Evolutionary conservation across 2,329 filamentous ascomycete species (phyloP), one percentile per base, ranked within the genome.

Genomic region (Arthrobotrys entomopaga): DNA sequence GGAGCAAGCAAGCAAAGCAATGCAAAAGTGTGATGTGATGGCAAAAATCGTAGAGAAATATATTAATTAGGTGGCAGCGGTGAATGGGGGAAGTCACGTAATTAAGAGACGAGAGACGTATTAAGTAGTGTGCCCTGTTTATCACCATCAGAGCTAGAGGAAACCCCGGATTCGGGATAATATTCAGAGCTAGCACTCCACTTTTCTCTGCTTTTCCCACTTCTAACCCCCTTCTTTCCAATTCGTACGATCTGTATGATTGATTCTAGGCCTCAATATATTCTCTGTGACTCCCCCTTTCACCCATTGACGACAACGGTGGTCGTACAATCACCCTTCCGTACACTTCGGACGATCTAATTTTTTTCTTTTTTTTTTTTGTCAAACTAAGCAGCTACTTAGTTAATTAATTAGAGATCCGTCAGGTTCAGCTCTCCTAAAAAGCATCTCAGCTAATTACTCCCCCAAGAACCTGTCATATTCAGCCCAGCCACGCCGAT

Each of bases 81-180:
- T 34, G 29, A 34, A 34, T 34, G 29, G 10, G 29, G 10, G 29
- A 34, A 34, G 29, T 34, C 7, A 34, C 5, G 29, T 34, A 10
- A n/a, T n/a, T n/a, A n/a, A n/a, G n/a, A n/a, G n/a, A n/a, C 10
- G 6, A 34, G 29, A 34, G 7, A 34, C 29, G 29, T 34, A 34
- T 5, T 34, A 10, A 34, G 29, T 7, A 8, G 10, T 34, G 29
- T 34, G 29, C 29, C 29, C 29, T 34, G 29, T 34, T 34, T 34
- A 34, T 34, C 29, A 34, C 6, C 29, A 34, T 34, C 29, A 34
- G 29, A 34, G n/a, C n/a, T n/a, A n/a, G n/a, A n/a, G n/a, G 29
- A 26, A 60, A 60, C 64, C 57, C 64, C 64, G 50, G 54, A 60
- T 53, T 67, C 46, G 56, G 53, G 52, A 56, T n/a, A n/a, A n/a